Base-by-base conservation (phyloP, 306 rosid species). In the Hylodesmum podocarpum region DNA sequence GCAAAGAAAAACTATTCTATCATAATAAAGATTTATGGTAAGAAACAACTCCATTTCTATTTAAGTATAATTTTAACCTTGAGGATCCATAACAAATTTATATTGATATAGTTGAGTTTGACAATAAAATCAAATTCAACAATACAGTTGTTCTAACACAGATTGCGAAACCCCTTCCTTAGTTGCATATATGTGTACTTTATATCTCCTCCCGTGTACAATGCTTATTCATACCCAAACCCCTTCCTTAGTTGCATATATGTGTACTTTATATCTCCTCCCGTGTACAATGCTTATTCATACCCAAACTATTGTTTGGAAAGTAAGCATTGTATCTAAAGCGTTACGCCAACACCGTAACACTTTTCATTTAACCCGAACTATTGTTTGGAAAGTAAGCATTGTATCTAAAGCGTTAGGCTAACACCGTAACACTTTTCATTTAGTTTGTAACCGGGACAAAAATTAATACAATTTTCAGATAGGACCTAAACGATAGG, bases 1-100 rank as follows among this genome's bases (percentile, higher is more conserved):
- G 44, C 54, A 31, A 74, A 55, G 73, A 59, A 71, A 18, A 49
- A 43, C 28, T 24, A 71, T 36, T 66, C 24, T 46, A 70, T 58
- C 41, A 47, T 33, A 54, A 36, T 4, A 40, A 29, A 37, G 44
- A 77, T 40, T 27, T 34, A 37, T 21, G 29, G 59, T 39, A 33
- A 36, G 63, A 73, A 79, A 53, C 46, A 44, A 16, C 41, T 51
- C 36, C 41, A 33, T 22, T 66, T 72, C 39, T 40, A 29, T 24
- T 21, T 19, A 16, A 36, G 72, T 72, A 16, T 8, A 28, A 55
- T 64, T 49, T 49, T 6, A 50, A 71, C 22, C 33, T 10, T 22
- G 44, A 55, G 47, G 31, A 66, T 66, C 19, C 76, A 34, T 54
- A 46, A 58, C 37, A 21, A 36, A n/a, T 36, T 74, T 66, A 55